Evolutionary conservation across 805 yeast genomes (phyloP).

Genomic region (Wickerhamomyces kurtzmanii): DNA sequence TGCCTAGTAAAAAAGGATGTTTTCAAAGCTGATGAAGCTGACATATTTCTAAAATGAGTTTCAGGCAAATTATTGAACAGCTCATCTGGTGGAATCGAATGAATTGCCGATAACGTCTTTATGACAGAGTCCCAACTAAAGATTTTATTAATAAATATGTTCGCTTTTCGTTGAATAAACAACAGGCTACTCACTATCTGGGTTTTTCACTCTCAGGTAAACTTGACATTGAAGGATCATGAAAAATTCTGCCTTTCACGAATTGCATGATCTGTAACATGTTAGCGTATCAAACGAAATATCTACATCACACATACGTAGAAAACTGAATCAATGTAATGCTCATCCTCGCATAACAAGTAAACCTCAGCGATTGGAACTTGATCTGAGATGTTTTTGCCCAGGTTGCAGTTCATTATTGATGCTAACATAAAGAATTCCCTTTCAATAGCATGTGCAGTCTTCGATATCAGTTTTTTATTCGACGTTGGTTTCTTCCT

Average conservation of each 20-base stretch:
- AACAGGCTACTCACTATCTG: too few species aligned
- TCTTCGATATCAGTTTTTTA: conserved; percentile 35
- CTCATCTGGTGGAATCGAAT: conserved; percentile 33
- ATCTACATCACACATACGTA: too few species aligned
- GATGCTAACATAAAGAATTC: conserved; percentile 42
- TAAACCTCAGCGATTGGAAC: conserved; percentile 49
- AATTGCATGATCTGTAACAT: too few species aligned
- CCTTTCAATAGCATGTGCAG: conserved; percentile 56
- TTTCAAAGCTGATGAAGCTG: conserved; percentile 22
- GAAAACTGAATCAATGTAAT: conserved; percentile 43
- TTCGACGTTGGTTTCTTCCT: conserved; percentile 48
- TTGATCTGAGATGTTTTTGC: conserved; percentile 6
- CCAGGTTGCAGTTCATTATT: conserved; percentile 16
- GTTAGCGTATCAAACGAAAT: too few species aligned
- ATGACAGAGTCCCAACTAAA: conserved; percentile 38
- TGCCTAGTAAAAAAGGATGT: conserved; percentile 44
- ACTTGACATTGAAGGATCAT: conserved; percentile 37
- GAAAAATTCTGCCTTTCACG: conserved; percentile 46
- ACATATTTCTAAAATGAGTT: conserved; percentile 25
- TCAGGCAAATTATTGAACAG: conserved; percentile 34
- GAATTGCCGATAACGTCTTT: conserved; percentile 37
- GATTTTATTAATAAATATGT: too few species aligned
- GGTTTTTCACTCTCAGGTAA: conserved; percentile 17
- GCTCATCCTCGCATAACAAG: conserved; percentile 46
- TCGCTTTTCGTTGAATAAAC: too few species aligned